Evolutionary conservation across 352 stramenopile species (phyloP), one percentile per base, ranked within the genome.

Genomic region (Pythium aquatile): DNA sequence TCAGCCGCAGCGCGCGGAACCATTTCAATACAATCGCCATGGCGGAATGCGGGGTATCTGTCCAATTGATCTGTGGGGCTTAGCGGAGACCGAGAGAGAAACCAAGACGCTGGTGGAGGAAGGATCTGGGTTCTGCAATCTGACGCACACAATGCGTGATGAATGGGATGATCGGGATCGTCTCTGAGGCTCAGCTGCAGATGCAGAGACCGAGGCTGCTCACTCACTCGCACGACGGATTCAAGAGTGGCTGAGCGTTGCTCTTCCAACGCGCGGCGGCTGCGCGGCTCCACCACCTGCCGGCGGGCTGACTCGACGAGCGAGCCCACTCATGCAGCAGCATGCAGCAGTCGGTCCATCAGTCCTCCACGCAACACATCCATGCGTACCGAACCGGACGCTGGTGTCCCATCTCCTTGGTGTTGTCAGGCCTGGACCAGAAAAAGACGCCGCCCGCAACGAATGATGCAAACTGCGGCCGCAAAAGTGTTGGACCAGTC

Each of bases 1-100:
- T 77, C 57, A 90, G 81, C 44, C 81, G 87, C 58, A 92, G 74
- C 49, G 85, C 63, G 63, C 72, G 81, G 46, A 91, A 70, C 78
- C 79, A 86, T 51, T 70, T 63, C 30, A 67, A 61, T 57, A 85
- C 82, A 63, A 89, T 67, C 47, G 75, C 75, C 82, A 89, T 91
- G 5, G 40, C 68, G 46, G 55, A 55, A 61, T 26, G 44, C 17
- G 14, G 46, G 29, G 8, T 42, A 42, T 42, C 35, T 42, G 35
- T 42, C 35, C 35, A 42, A 42, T 42, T 42, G 35, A 42, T 42
- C 35, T 42, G 8, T 42, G 35, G 11, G 35, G 7, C 35, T 42
- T 42, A 4, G 35, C 11, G 2, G 11, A 7, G 4, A 11, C 35
- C 16, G 11, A 42, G 35, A 16, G 35, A 42, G 35, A 42, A 4